A percentile compares a stretch with the other conserved stretches of the same genome.
Evolutionary conservation across 768 basidiomycete genomes (phyloP).

Genomic region (Hemileccinum rubropunctum): DNA sequence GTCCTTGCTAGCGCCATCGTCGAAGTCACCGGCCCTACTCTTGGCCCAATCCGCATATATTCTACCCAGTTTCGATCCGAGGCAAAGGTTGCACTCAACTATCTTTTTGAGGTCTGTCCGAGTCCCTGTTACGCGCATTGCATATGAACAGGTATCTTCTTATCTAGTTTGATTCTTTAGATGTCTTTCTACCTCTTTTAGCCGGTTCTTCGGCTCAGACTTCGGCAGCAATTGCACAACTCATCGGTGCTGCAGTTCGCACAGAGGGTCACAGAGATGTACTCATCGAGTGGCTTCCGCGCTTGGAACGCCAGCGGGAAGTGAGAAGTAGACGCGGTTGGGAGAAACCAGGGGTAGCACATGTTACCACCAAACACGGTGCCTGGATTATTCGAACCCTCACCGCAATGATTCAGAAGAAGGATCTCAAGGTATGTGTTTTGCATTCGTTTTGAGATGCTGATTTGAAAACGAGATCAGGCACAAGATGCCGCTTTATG

Average conservation of each 20-base stretch:
- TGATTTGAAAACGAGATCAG: no score
- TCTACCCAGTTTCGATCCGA: constrained; percentile 41
- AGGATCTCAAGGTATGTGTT: constrained; percentile 50
- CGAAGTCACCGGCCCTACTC: constrained; percentile 20
- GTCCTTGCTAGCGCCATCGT: no score
- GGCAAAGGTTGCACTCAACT: constrained; percentile 55
- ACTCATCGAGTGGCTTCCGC: constrained; percentile 64
- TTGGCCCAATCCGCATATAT: constrained; percentile 53
- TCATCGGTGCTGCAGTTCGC: constrained; percentile 53
- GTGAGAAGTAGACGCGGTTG: constrained; percentile 66
- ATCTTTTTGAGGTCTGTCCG: constrained; percentile 54
- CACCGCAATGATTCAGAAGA: constrained; percentile 45
- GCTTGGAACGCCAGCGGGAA: constrained; percentile 49
- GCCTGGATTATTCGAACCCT: constrained; percentile 61
- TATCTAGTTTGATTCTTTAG: constrained; percentile 54
- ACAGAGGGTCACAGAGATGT: constrained; percentile 45
- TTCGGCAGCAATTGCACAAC: no score
- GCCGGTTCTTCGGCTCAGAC: constrained; percentile 40
- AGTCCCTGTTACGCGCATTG: background rate
- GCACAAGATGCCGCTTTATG: no score
- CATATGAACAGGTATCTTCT: background rate
- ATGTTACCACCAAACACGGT: constrained; percentile 42
- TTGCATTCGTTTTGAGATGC: no score
- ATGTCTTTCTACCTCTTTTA: constrained; percentile 63
- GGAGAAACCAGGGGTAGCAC: constrained; percentile 55